Conservation (phyloP, 805 yeast species). For the Zygosaccharomyces kombuchaensis region DNA sequence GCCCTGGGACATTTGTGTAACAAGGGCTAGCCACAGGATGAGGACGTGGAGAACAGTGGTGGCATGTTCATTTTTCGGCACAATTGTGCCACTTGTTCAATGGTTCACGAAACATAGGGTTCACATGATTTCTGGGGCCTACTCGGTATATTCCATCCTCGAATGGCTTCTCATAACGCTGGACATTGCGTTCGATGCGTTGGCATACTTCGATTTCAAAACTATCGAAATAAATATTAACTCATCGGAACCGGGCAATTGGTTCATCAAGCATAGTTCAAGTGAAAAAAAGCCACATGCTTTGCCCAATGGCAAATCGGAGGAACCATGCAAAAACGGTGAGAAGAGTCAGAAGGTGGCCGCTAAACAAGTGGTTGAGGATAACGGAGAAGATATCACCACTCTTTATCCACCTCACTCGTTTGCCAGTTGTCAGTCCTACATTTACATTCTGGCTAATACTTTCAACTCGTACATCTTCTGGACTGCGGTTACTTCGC, state of each 20-base stretch:
- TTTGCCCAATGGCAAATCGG: neutral
- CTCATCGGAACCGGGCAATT: conserved; percentile 19
- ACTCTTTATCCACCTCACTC: conserved; percentile 9
- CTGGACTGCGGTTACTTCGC: conserved; percentile 80
- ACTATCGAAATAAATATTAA: conserved; percentile 46
- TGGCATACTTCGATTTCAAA: conserved; percentile 66
- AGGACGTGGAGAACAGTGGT: conserved; percentile 48
- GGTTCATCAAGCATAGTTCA: conserved; percentile 15
- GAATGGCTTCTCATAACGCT: conserved; percentile 88
- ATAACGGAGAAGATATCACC: conserved; percentile 20
- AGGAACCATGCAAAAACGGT: neutral
- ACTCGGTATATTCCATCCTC: conserved; percentile 87
- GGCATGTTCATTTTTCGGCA: conserved; percentile 60
- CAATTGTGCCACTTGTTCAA: conserved; percentile 76
- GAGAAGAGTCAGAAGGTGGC: neutral
- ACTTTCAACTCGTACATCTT: conserved; percentile 66
- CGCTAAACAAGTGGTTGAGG: neutral
- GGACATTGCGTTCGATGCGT: conserved; percentile 81
- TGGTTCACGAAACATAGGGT: conserved; percentile 93
- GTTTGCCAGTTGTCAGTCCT: conserved; percentile 23
- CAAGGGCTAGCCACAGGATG: conserved; percentile 42
- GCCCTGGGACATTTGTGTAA: conserved; percentile 79
- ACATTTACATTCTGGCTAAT: conserved; percentile 35
- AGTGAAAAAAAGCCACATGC: conserved; percentile 2
- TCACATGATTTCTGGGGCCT: conserved; percentile 84